Base-by-base conservation (phyloP, 108 stramenopile genomes). In the Fragilaria crotonensis region DNA sequence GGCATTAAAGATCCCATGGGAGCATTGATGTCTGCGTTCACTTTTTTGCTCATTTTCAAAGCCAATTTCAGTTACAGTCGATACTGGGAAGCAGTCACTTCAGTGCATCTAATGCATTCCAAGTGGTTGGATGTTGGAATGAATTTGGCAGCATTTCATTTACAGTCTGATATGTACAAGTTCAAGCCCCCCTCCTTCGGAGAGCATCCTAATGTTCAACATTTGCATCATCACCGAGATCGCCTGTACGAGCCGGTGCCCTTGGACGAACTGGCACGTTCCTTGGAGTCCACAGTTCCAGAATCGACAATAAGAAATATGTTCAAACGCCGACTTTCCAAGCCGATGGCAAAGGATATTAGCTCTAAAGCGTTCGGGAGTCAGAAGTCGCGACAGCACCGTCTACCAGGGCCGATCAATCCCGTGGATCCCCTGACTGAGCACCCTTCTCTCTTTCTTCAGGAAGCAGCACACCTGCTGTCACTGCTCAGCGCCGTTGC, bases 81-180 rank as follows among this genome's bases (percentile, higher is more conserved):
- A 25, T 82, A 72, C 57, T 89, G 87, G 83, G 83, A 89, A 57
- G 87, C 83, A 17, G 68, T 63, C 30, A 79, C 79, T 4, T 70
- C 79, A 23, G 63, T 89, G 29, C 81, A 85, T 65, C 54, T 33
- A 28, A 89, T 89, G 87, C 77, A 83, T 33, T 63, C 71, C 31
- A 84, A 83, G 54, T 89, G 87, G 87, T 48, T 81, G 52, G 83
- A 89, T 67, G 59, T 71, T 7, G 77, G 60, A 4, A 79, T 72
- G 3, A 70, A 78, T 51, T 25, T 85, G 54, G 78, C 87, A 31
- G 79, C 84, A 33, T 85, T 75, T 64, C 84, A 85, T 62, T 70
- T 71, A 23, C 87, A 89, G 70, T 68, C 72, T 7, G 28, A 52
- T 23, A 45, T 60, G 20, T 89, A 81, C 54, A 52, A 65, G 21